Base-by-base conservation (phyloP, 2,329 filamentous ascomycete species). In the Pseudocercospora macadamiae region DNA sequence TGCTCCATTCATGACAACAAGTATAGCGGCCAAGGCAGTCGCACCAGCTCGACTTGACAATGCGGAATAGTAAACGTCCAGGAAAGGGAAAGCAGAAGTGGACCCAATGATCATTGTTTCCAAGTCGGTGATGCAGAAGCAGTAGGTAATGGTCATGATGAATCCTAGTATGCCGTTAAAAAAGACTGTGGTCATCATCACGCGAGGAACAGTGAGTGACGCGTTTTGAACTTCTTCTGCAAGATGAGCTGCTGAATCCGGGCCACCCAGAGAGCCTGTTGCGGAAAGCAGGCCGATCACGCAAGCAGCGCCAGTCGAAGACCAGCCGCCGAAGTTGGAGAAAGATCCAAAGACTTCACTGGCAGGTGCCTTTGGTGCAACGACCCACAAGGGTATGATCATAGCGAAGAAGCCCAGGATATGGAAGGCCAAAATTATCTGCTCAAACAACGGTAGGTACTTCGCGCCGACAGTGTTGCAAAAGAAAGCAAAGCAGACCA, bases 361-460 rank as follows among this genome's bases (percentile, higher is more conserved):
- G 0, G 77, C 71, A 19, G 74, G 72, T 36, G 76, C 73, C 7
- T 73, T 71, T 1, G 77, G 75, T 0, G 77, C 75, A 54, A 80
- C 70, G 1, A 76, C 72, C 60, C 76, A 73, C 3, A 83, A 66
- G 0, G 78, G 74, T 19, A 82, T 78, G 10, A 84, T 68, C 55
- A 83, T 79, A 0, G 76, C 81, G 57, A 83, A 80, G 66, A 83
- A 80, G 3, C 81, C 82, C 12, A 80, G 67, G 16, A 83, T 71
- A 56, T 84, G 82, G 3, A 83, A 65, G 23, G 81, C 74, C 7
- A 83, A 69, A 19, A 82, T 74, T 9, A 79, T 62, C 0, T 76
- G 76, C 66, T 84, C 81, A 25, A 82, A 71, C 14, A 75, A 70
- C 1, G 80, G 80, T 2, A 83, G 69, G 1, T 77, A 62, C 36